Base-by-base conservation (phyloP, 2,329 filamentous ascomycete species). In the Paracoccidioides lutzii region DNA sequence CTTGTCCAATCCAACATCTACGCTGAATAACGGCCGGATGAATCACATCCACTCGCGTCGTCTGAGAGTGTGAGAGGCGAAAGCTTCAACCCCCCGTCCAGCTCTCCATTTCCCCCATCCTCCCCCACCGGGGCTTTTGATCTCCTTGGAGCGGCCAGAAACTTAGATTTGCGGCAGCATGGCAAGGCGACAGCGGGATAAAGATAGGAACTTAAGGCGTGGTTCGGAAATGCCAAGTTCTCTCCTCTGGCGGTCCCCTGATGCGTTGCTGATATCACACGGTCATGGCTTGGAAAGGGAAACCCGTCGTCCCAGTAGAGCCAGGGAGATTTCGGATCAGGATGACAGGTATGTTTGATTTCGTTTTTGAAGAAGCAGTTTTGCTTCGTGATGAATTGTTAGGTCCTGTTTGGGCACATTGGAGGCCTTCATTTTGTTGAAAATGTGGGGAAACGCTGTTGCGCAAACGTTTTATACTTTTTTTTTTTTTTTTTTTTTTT, bases 191-290 rank as follows among this genome's bases (percentile, higher is more conserved):
- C 55, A 62, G 61, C 64, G 62, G 51, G 66, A 68, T 55, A 64
- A 65, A 50, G 65, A 70, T 48, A 61, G 62, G 58, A 65, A 68
- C 60, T 61, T 64, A 35, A 67, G 71, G 51, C 67, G 72, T 62
- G 71, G 68, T 55, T 73, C 71, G n/a, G 69, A 67, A 55, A 71
- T 67, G 63, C 71, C 71, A 35, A 71, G 66, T 50, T 62, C 64
- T 49, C 66, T 66, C 52, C 73, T 70, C 61, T 69, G 65, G 61
- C 61, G 65, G 38, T 72, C 72, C 30, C 68, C 73, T 54, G 70
- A 72, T 52, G 62, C 73, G 35, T 70, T 61, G 55, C 63, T 57
- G 55, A 60, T 58, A 8, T 52, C 61, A 64, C 49, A 52, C 5
- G 37, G 28, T 30, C 32, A 6, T 12, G 42, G 53, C 15, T 30